Conservation (phyloP, 2,329 filamentous ascomycete species). For the Dothistroma septosporum region DNA sequence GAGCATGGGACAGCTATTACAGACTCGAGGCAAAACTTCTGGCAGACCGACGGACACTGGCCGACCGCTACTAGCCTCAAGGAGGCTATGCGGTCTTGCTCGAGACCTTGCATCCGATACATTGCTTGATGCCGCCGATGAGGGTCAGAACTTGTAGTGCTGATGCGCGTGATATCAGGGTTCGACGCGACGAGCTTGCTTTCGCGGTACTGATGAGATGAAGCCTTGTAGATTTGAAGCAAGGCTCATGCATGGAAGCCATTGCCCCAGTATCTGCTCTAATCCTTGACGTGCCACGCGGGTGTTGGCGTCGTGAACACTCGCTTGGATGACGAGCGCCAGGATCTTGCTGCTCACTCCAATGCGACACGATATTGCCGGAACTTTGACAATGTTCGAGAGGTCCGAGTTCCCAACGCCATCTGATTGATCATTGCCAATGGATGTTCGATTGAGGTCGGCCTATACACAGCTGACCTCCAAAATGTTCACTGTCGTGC, state of each 20-base stretch:
- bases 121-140: not conserved
- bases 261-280: slow-evolving; percentile 2
- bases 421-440: too few species aligned
- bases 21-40: not conserved
- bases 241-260: not conserved
- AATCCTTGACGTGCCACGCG: slow-evolving; percentile 1
- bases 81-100: not conserved
- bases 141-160: not conserved
- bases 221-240: not conserved
- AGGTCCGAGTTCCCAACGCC: not conserved
- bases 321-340: not conserved
- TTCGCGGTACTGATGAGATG: not conserved
- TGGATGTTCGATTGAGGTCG: too few species aligned
- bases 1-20: not conserved
- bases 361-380: slow-evolving; percentile 2
- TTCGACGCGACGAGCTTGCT: not conserved
- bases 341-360: not conserved
- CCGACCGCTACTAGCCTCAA: not conserved
- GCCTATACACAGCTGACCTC: too few species aligned
- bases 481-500: too few species aligned
- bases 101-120: slow-evolving; percentile 1
- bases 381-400: not conserved
- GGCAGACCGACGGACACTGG: not conserved
- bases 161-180: not conserved
- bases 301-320: slow-evolving; percentile 1